Percentiles rank a stretch among this genome's conserved stretches.
These are phyloP conservation scores for Colletotrichum horii DNA, from an alignment of 2,329 filamentous ascomycete genomes.

Conservation along the genomic window DNA sequence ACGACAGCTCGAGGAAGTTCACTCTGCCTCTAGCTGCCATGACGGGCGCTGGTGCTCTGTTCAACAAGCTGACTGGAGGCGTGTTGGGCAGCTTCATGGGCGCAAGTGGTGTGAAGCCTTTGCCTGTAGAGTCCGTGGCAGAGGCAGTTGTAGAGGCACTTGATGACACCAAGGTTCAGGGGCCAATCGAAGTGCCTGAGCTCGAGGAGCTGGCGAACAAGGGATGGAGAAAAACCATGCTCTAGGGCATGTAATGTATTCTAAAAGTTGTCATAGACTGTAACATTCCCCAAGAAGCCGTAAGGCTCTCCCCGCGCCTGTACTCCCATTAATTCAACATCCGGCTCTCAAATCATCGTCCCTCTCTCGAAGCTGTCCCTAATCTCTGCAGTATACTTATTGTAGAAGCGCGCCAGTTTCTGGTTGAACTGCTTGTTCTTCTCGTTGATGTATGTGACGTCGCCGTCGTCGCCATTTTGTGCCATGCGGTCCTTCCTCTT, in stretches of 20 bases:
- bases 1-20: constrained; percentile 80
- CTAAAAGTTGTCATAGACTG: constrained; percentile 30
- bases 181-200: constrained; percentile 77
- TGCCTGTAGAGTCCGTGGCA: constrained; percentile 86
- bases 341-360: constrained; percentile 76
- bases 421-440: constrained; percentile 99
- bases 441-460: constrained; percentile 99
- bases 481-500: constrained; percentile 82
- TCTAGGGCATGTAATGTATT: constrained; percentile 52
- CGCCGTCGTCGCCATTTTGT: constrained; percentile 81
- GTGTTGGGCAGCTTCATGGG: constrained; percentile 80
- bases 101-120: constrained; percentile 80
- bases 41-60: constrained; percentile 74
- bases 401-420: constrained; percentile 94
- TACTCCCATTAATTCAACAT: not conserved
- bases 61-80: constrained; percentile 80
- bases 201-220: constrained; percentile 83
- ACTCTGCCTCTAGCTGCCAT: constrained; percentile 85
- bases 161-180: constrained; percentile 72
- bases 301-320: not conserved
- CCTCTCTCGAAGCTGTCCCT: constrained; percentile 97
- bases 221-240: constrained; percentile 90
- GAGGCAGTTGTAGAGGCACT: constrained; percentile 90
- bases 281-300: constrained; percentile 26
- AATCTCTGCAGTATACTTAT: constrained; percentile 98